These are phyloP conservation scores for Metarhizium humberi DNA, from an alignment of 2,329 filamentous ascomycete genomes.

Conservation along the genomic window DNA sequence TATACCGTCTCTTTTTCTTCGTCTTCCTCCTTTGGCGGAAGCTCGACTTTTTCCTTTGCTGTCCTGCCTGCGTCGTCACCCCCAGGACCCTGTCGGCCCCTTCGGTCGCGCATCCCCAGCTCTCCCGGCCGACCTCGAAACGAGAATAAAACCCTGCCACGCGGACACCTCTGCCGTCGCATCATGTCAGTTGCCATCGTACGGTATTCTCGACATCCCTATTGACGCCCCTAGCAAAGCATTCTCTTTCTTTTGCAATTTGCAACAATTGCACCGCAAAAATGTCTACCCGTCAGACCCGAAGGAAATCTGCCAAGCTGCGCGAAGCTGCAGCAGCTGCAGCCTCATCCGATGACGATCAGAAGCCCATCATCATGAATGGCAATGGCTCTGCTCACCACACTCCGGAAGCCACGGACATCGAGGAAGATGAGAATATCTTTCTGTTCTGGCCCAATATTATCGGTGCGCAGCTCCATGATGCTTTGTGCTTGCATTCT, in stretches of 20 bases:
- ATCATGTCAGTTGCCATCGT: conserved; percentile 4
- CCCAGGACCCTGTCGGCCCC: conserved; percentile 2
- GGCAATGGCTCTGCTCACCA: conserved; percentile 35
- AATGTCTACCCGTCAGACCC: conserved; percentile 31
- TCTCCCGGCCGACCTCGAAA: not conserved
- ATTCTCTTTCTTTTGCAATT: not conserved
- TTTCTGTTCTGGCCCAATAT: conserved; percentile 77
- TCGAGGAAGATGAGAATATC: conserved; percentile 56
- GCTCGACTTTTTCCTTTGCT: not conserved
- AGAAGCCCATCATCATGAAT: conserved; percentile 25
- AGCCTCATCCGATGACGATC: conserved; percentile 18
- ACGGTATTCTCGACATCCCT: conserved; percentile 2
- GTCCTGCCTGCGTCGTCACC: not conserved
- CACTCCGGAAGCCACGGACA: conserved; percentile 23
- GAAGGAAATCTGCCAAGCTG: conserved; percentile 28
- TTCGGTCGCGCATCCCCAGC: conserved; percentile 2
- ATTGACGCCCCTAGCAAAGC: not conserved
- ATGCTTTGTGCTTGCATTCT: not conserved
- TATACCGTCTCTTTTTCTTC: not conserved
- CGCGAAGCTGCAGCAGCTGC: conserved; percentile 12
- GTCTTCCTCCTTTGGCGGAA: not conserved
- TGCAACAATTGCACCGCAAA: conserved; percentile 3
- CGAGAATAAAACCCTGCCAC: not conserved
- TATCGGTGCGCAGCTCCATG: conserved; percentile 49
- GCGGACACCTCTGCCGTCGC: not conserved